Evolutionary conservation across 768 basidiomycete genomes (phyloP).

Genomic region (Termitomyces sp.): DNA sequence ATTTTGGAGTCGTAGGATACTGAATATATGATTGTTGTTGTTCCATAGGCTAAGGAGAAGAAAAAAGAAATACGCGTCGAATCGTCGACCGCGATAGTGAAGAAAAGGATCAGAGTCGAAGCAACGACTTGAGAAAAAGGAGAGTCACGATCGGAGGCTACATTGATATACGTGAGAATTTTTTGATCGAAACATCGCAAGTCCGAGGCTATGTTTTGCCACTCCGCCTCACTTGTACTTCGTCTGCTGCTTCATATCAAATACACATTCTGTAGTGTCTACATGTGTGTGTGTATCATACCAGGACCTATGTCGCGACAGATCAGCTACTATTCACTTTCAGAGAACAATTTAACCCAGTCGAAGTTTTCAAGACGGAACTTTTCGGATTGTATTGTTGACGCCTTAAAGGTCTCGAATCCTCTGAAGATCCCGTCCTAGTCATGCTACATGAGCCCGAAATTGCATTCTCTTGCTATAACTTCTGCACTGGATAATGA

Average conservation of each 20-base stretch:
- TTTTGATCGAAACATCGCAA: neutral
- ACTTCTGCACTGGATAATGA: neutral
- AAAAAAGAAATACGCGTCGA: conserved; percentile 10
- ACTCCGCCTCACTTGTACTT: no score
- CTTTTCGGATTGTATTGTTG: neutral
- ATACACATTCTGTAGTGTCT: neutral
- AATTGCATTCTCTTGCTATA: neutral
- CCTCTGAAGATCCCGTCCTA: no score
- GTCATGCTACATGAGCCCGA: neutral
- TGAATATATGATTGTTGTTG: conserved; percentile 26
- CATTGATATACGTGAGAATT: conserved; percentile 10
- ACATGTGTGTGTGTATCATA: neutral
- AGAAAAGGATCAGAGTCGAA: conserved; percentile 3
- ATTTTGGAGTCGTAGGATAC: conserved; percentile 26
- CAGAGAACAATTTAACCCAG: neutral
- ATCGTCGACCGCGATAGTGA: conserved; percentile 5
- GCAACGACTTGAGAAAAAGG: neutral
- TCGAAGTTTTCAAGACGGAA: neutral
- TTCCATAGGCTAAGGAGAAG: conserved; percentile 23
- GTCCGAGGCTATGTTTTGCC: no score
- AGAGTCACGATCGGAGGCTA: neutral
- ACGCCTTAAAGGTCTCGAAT: neutral
- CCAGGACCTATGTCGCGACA: no score
- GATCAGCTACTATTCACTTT: no score
- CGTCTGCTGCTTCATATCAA: neutral